Base-by-base conservation (phyloP, 2,329 filamentous ascomycete species). In the Aspergillus pseudoterreus region DNA sequence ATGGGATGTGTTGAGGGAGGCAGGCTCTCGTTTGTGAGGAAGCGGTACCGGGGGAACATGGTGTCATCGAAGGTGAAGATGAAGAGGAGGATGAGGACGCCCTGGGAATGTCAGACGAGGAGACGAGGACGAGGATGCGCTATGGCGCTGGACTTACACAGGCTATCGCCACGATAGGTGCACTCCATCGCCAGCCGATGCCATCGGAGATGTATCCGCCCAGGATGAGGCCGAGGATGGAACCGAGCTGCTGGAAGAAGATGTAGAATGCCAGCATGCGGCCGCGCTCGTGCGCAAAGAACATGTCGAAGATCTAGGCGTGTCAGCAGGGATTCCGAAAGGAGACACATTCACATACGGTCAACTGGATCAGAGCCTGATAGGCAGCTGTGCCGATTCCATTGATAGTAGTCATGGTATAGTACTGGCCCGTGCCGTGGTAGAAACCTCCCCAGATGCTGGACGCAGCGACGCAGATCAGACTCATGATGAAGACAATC, bases 171-270 rank as follows among this genome's bases (percentile, higher is more conserved):
- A 67, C 66, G 36, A 69, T 67, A n/a, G 60, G 60, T 30, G 56
- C 55, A 21, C 61, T 58, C 67, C 70, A 72, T 32, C 69, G 63
- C 70, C 70, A 73, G 24, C 67, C 66, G 17, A 67, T 59, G 4
- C 62, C 62, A 43, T 72, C 41, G 43, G 61, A 64, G 24, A 72
- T 71, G 15, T 64, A 67, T 4, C 70, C 69, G 1, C 70, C 70
- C 8, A 68, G 53, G 27, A 73, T 72, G 2, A 73, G 50, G 0
- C 69, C 70, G 3, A 73, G 55, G 14, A 73, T 72, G 0, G 66
- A 69, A 0, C 71, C 70, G 2, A 72, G 60, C 45, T 73, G 71
- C 47, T 73, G 70, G 8, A 70, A 70, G 52, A 72, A 73, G 8
- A 73, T 63, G 42, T 72, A 72, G 15, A 69, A 59, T 2, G 69